phyloP scores from a whole-genome alignment of 2,329 filamentous ascomycete genomes.

The Whalleya microplaca region DNA sequence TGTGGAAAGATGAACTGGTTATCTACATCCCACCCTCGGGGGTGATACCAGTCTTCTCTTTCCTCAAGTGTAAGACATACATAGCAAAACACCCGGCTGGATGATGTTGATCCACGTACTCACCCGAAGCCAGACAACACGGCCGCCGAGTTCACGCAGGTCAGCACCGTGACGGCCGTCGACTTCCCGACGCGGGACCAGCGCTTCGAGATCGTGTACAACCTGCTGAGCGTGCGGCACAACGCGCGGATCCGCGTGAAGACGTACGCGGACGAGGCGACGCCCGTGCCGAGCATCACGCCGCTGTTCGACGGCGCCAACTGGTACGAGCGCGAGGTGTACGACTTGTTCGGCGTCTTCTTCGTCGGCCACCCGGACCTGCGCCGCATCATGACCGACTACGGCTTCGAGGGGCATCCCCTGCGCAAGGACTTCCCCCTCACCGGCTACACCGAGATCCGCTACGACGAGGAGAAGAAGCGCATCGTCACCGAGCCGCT shows the following conservation, averaged over 20 bases:
- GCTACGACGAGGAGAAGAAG: constrained; percentile 99
- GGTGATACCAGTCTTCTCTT: constrained; percentile 88
- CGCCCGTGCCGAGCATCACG: constrained; percentile 87
- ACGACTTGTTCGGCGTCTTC: constrained; percentile 97
- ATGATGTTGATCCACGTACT: constrained; percentile 1
- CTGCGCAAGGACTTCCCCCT: constrained; percentile 97
- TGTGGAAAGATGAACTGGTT: constrained; percentile 98
- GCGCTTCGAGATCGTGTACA: constrained; percentile 98
- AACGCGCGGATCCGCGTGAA: constrained; percentile 97
- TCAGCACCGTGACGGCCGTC: constrained; percentile 90
- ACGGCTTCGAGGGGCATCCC: constrained; percentile 97
- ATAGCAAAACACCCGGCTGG: constrained; percentile 14
- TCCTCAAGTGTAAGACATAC: constrained; percentile 72
- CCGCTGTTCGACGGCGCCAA: constrained; percentile 91
- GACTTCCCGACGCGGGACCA: constrained; percentile 95
- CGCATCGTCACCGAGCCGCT: constrained; percentile 96
- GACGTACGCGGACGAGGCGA: constrained; percentile 96
- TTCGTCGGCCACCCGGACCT: constrained; percentile 95
- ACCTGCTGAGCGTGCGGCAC: constrained; percentile 91
- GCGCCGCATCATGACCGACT: constrained; percentile 98
- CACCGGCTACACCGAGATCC: constrained; percentile 96
- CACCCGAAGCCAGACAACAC: constrained; percentile 73
- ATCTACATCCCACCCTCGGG: constrained; percentile 90
- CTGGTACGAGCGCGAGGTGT: constrained; percentile 98
- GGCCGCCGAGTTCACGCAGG: constrained; percentile 91